Conservation (phyloP, 2,329 filamentous ascomycete species). For the Ceratocystis albifundus region DNA sequence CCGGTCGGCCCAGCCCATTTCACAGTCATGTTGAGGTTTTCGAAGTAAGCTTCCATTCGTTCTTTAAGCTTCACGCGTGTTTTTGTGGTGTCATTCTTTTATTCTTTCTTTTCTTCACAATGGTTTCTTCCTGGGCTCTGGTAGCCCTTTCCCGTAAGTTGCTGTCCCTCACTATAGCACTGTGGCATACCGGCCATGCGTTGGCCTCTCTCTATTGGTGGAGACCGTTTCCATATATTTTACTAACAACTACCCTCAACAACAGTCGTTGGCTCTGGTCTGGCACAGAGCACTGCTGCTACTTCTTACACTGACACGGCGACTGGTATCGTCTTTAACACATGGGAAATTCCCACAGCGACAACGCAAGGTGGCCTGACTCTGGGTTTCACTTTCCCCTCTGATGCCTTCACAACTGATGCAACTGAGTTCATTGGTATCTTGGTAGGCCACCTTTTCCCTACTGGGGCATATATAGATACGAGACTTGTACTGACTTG, state of each 20-base stretch:
- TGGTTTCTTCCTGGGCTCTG: slow-evolving; percentile 13
- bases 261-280: slow-evolving; percentile 16
- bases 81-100: slow-evolving; percentile 16
- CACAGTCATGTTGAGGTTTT: not conserved
- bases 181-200: not conserved
- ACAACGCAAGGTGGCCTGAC: slow-evolving; percentile 29
- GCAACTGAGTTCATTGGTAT: slow-evolving; percentile 49
- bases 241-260: not conserved
- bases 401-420: slow-evolving; percentile 36
- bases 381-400: slow-evolving; percentile 45
- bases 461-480: not conserved
- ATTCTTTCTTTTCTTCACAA: slow-evolving; percentile 12
- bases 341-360: slow-evolving; percentile 16
- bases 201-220: not conserved
- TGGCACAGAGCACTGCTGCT: slow-evolving; percentile 15
- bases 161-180: not conserved
- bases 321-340: slow-evolving; percentile 18
- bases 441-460: slow-evolving; percentile 33
- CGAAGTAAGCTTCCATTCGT: slow-evolving; percentile 4
- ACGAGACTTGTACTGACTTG: slow-evolving; percentile 31
- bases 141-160: slow-evolving; percentile 7
- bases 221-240: not conserved
- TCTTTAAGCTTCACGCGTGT: slow-evolving; percentile 5
- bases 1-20: not conserved
- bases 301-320: slow-evolving; percentile 17